A percentile compares a stretch with the other conserved stretches of the same genome.
These are phyloP conservation scores for Trichoderma afroharzianum DNA, from an alignment of 2,329 filamentous ascomycete species.

Conservation along the genomic window DNA sequence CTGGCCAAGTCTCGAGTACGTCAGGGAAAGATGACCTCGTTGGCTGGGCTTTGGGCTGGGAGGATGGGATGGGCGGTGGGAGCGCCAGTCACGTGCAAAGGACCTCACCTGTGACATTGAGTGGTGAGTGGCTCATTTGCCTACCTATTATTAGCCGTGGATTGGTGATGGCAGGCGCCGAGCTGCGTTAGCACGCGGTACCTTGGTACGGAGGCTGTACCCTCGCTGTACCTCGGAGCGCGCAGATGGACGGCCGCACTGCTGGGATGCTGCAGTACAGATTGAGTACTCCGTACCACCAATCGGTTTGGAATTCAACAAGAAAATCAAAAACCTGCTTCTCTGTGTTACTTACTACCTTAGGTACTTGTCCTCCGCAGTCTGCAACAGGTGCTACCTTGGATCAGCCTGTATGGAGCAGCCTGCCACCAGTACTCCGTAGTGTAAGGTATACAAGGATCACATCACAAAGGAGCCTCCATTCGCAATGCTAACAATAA, in stretches of 20 bases:
- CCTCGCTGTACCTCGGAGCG: not conserved
- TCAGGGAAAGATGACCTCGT: slow-evolving; percentile 31
- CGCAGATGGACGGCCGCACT: not conserved
- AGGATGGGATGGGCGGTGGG: slow-evolving; percentile 23
- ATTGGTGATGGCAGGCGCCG: not conserved
- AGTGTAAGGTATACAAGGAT: too few species aligned
- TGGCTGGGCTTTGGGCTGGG: slow-evolving; percentile 17
- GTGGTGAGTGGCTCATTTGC: not conserved
- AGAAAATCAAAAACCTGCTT: not conserved
- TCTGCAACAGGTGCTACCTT: not conserved
- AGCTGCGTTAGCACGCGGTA: slow-evolving; percentile 12
- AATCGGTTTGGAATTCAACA: not conserved
- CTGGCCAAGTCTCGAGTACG: slow-evolving; percentile 28
- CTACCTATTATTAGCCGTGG: slow-evolving; percentile 2
- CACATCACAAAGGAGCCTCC: not conserved
- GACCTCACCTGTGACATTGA: slow-evolving; percentile 4
- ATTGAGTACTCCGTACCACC: not conserved
- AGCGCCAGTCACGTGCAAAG: slow-evolving; percentile 11
- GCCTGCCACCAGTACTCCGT: not conserved
- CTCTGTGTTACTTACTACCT: too few species aligned
- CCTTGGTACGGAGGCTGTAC: not conserved
- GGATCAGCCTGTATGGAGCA: not conserved
- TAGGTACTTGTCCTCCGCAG: not conserved
- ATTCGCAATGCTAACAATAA: not conserved
- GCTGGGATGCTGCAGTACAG: not conserved